Conservation (phyloP, 148 eudicot genomes). For the Cornus suecica region DNA sequence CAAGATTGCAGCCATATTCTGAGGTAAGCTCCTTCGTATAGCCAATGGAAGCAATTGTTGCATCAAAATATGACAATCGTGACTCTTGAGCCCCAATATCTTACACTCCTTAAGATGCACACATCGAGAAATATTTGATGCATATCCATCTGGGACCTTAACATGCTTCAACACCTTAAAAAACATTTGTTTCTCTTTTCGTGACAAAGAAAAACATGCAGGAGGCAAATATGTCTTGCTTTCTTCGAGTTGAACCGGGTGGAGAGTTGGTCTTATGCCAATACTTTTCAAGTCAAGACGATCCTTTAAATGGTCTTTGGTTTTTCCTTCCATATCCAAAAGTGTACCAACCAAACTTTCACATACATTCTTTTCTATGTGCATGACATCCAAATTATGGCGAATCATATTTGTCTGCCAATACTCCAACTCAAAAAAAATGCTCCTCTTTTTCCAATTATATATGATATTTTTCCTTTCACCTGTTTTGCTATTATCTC, state of each 20-base stretch:
- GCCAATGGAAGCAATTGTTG: conserved; percentile 10
- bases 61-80: conserved; percentile 10
- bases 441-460: conserved; percentile 13
- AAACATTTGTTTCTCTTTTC: background rate
- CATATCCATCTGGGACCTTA: conserved; percentile 14
- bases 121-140: conserved; percentile 10
- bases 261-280: background rate
- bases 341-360: conserved; percentile 20
- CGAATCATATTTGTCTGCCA: conserved; percentile 1
- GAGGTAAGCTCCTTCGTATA: background rate
- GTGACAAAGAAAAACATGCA: conserved; percentile 3
- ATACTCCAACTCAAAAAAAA: conserved; percentile 15
- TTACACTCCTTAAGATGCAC: conserved; percentile 1
- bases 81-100: conserved; percentile 11
- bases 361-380: conserved; percentile 16
- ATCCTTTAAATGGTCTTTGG: conserved; percentile 10
- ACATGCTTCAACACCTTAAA: conserved; percentile 11
- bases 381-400: too few species aligned
- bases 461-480: background rate
- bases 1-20: conserved; percentile 1
- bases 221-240: background rate
- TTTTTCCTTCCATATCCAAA: conserved; percentile 9
- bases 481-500: background rate
- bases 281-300: conserved; percentile 10
- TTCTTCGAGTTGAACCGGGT: background rate